Percentiles rank a stretch among this genome's conserved stretches.
These are phyloP conservation scores for Aspergillus alliaceus DNA, from an alignment of 2,329 filamentous ascomycete genomes.

Conservation along the genomic window DNA sequence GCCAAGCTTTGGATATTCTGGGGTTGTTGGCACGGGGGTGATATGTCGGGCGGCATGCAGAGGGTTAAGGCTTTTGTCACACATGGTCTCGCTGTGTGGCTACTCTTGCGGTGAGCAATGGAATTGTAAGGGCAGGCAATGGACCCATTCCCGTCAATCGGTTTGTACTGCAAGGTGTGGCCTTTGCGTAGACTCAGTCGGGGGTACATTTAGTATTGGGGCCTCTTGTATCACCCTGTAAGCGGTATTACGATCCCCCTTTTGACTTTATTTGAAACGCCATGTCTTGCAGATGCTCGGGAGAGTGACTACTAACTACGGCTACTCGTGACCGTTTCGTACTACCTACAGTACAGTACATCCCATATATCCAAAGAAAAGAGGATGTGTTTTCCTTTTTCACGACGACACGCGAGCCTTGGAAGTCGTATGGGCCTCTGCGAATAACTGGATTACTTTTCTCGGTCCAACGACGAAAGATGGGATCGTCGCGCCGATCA, in stretches of 20 bases:
- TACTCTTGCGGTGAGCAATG: constrained; percentile 1
- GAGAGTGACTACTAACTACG: no score
- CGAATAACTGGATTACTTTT: no score
- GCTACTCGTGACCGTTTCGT: background rate
- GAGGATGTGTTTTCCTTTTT: no score
- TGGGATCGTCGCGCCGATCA: background rate
- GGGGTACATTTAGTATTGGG: background rate
- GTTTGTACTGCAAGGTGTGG: background rate
- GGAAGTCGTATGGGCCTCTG: no score
- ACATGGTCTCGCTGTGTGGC: background rate
- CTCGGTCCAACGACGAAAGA: no score
- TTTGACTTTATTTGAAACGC: no score
- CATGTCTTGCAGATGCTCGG: no score
- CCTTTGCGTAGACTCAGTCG: background rate
- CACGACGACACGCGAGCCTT: no score
- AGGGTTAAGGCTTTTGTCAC: background rate
- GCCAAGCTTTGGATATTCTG: constrained; percentile 11
- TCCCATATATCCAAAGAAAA: no score
- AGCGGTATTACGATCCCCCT: no score
- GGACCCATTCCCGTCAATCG: background rate
- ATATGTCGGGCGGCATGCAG: constrained; percentile 5
- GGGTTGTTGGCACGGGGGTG: constrained; percentile 6
- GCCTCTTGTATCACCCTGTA: background rate
- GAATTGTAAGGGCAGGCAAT: background rate
- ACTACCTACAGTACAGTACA: background rate